These are phyloP conservation scores for Acer negundo DNA, from an alignment of 345 rosid genomes.

Conservation along the genomic window DNA sequence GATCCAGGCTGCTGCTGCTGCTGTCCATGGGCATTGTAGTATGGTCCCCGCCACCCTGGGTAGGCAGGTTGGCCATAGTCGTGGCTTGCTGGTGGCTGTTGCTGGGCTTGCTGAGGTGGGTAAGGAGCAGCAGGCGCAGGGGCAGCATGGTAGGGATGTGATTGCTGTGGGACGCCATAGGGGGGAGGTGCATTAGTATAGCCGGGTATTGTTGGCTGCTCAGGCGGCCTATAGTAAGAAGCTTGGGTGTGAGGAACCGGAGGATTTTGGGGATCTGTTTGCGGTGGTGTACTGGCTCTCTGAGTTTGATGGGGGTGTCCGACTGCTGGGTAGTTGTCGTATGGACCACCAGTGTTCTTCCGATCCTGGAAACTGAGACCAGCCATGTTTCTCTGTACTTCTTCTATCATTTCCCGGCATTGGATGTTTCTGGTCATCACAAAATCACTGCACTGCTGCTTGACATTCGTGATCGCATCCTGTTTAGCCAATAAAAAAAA, in stretches of 20 bases:
- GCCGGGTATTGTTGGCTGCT: slow-evolving; percentile 58
- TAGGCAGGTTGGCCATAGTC: slow-evolving; percentile 82
- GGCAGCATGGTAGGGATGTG: slow-evolving; percentile 56
- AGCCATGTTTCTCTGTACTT: slow-evolving; percentile 87
- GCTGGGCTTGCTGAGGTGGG: slow-evolving; percentile 58
- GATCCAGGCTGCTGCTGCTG: slow-evolving; percentile 70
- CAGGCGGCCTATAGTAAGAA: slow-evolving; percentile 69
- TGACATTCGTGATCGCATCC: slow-evolving; percentile 94
- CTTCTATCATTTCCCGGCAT: slow-evolving; percentile 97
- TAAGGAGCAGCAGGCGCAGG: slow-evolving; percentile 50
- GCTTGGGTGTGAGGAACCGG: slow-evolving; percentile 51
- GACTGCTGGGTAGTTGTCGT: slow-evolving; percentile 55
- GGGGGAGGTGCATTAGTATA: slow-evolving; percentile 56
- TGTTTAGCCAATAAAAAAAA: slow-evolving; percentile 31
- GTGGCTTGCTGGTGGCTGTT: slow-evolving; percentile 61
- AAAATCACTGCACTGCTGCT: slow-evolving; percentile 98
- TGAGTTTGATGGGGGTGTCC: slow-evolving; percentile 58
- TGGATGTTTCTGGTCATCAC: slow-evolving; percentile 97
- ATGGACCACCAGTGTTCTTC: slow-evolving; percentile 61
- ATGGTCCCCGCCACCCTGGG: slow-evolving; percentile 93
- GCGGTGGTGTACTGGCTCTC: slow-evolving; percentile 42
- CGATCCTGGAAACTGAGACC: slow-evolving; percentile 92
- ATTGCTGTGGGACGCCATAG: slow-evolving; percentile 55
- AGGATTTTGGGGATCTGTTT: slow-evolving; percentile 55
- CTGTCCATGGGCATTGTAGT: slow-evolving; percentile 72